phyloP scores from a whole-genome alignment of 225 moss, liverwort and hornwort genomes.

The Pseudisothecium myosuroides region DNA sequence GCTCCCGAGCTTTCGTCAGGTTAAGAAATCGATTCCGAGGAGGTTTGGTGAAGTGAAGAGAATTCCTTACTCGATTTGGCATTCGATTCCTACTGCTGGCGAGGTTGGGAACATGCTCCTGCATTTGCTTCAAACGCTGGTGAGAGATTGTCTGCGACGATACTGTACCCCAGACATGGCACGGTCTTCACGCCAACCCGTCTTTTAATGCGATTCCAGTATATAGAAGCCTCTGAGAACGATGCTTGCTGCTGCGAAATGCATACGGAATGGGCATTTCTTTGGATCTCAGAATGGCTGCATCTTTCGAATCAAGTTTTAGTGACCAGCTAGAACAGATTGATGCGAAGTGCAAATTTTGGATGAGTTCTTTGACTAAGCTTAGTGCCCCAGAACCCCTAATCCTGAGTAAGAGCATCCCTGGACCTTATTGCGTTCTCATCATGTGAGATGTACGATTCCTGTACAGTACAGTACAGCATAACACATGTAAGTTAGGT shows the following conservation, averaged over 20 bases:
- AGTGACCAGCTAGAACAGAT: background rate
- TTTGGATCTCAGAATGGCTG: background rate
- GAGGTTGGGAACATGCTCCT: slow-evolving; percentile 3
- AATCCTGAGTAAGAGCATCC: background rate
- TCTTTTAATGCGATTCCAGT: background rate
- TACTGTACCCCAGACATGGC: background rate
- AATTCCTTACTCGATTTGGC: background rate
- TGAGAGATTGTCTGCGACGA: background rate
- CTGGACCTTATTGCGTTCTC: background rate
- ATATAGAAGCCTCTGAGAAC: no score
- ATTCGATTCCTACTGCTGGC: background rate
- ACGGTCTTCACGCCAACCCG: background rate
- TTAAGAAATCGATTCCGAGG: background rate
- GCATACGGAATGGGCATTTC: background rate
- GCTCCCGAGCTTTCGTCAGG: slow-evolving; percentile 6
- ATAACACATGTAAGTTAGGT: no score
- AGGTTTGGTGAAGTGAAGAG: slow-evolving; percentile 1
- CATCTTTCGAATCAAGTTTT: background rate
- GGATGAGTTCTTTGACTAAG: background rate
- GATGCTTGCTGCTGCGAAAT: no score
- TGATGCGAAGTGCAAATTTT: background rate
- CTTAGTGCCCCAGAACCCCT: background rate
- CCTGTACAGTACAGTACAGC: no score
- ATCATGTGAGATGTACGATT: background rate
- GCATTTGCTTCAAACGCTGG: background rate